phyloP scores from a whole-genome alignment of 768 basidiomycete species.

The Pleurotus citrinopileatus region DNA sequence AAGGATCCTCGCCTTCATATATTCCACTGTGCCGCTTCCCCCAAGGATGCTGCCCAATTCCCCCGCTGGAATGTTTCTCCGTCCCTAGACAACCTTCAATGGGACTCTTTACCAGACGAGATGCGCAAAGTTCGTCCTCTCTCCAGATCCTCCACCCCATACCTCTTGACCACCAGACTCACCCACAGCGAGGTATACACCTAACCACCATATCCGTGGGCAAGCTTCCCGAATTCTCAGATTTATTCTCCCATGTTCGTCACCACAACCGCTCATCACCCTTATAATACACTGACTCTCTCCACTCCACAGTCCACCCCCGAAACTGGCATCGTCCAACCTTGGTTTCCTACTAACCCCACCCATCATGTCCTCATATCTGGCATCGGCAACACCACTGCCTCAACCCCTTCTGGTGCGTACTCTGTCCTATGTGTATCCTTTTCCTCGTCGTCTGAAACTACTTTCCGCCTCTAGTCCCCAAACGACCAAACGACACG shows the following conservation, averaged over 20 bases:
- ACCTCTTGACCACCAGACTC: neutral
- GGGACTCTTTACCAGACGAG: conserved; percentile 61
- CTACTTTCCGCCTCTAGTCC: neutral
- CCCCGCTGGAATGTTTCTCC: conserved; percentile 54
- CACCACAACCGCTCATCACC: neutral
- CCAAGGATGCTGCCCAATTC: conserved; percentile 50
- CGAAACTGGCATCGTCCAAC: conserved; percentile 30
- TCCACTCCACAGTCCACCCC: conserved; percentile 29
- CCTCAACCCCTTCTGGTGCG: conserved; percentile 15
- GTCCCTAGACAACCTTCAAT: conserved; percentile 47
- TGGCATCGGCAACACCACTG: conserved; percentile 36
- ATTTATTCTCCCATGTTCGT: conserved; percentile 46
- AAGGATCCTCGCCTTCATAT: conserved; percentile 38
- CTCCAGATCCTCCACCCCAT: neutral
- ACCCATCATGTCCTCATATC: conserved; percentile 45
- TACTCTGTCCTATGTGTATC: neutral
- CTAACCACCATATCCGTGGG: conserved; percentile 48
- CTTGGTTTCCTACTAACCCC: conserved; percentile 56
- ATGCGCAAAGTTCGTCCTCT: conserved; percentile 51
- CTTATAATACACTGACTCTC: neutral
- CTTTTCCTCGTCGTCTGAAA: neutral
- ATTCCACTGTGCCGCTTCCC: conserved; percentile 57
- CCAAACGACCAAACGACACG: neutral
- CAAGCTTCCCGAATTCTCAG: conserved; percentile 43
- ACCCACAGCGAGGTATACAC: conserved; percentile 55